Evolutionary conservation across 2,329 filamentous ascomycete genomes (phyloP), one percentile per base, ranked within the genome.

Genomic region (Coleophoma crateriformis): DNA sequence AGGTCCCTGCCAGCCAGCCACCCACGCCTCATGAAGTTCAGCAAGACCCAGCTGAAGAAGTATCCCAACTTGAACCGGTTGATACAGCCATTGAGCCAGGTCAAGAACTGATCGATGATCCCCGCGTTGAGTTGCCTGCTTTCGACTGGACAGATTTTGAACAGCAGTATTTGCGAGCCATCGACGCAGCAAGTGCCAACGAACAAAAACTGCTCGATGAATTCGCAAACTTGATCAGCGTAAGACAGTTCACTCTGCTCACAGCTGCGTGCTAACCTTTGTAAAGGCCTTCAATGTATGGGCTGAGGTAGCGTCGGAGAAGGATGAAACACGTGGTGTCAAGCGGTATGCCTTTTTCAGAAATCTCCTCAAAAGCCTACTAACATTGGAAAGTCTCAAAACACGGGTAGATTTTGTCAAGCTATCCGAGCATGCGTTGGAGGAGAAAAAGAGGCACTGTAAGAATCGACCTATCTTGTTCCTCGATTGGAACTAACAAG

Each of bases 131-230:
- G 8, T 33, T 63, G 13, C 71, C 42, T 48, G 69, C 61, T 0
- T 90, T 88, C 61, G 81, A 91, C 67, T 96, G 90, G 90, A 73
- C 84, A 3, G 78, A 85, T n/a, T 84, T 96, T 33, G 77, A 90
- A 65, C 63, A 71, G 1, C 79, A 81, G 39, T 95, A 90, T 58
- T 75, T 84, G 51, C 70, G 78, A 47, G 82, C 81, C 15, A 78
- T 95, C 59, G 68, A 73, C 13, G 74, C 83, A 38, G 79, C 85
- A 33, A 77, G 83, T 46, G 71, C 73, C 2, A 70, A 82, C 2
- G 90, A 96, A 63, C 74, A 75, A 41, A 72, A 79, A 32, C 72
- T 92, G 41, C 70, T 87, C 47, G 73, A 80, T 17, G 84, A 91
- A 54, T 89, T 87, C 55, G 75, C 82, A 14, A 68, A 73, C 39